Percentiles rank a stretch among this genome's conserved stretches.
phyloP scores from a whole-genome alignment of 1,139 yeast genomes.

The Magnusiomyces magnusii region DNA sequence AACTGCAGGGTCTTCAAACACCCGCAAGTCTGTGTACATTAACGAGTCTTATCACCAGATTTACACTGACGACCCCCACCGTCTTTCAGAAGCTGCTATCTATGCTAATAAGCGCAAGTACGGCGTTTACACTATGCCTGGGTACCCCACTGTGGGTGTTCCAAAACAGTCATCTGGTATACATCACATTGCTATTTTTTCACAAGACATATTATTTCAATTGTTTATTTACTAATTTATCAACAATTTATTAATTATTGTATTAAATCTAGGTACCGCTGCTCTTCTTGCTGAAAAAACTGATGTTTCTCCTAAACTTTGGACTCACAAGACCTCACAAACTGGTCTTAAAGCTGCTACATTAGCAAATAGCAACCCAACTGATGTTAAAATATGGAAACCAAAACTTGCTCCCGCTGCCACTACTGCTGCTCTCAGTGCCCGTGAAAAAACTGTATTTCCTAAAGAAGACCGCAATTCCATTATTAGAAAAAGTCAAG shows the following conservation, averaged over 20 bases:
- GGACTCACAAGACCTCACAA: slow-evolving; percentile 31
- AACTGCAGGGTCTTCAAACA: slow-evolving; percentile 11
- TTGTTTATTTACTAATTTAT: slow-evolving; percentile 1
- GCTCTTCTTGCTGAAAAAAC: slow-evolving; percentile 34
- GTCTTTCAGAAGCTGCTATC: slow-evolving; percentile 39
- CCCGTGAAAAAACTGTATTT: slow-evolving; percentile 28
- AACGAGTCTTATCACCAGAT: slow-evolving; percentile 12
- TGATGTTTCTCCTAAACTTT: slow-evolving; percentile 32
- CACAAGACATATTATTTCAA: neutral
- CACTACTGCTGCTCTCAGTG: slow-evolving; percentile 44
- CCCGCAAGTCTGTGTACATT: slow-evolving; percentile 13
- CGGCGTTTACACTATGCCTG: slow-evolving; percentile 68
- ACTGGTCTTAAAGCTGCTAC: slow-evolving; percentile 37
- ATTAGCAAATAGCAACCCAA: slow-evolving; percentile 29
- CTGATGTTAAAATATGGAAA: slow-evolving; percentile 30
- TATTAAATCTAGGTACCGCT: slow-evolving; percentile 31
- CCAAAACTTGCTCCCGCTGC: slow-evolving; percentile 34
- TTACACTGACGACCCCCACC: slow-evolving; percentile 14
- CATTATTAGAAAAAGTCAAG: slow-evolving; percentile 13
- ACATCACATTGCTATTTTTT: neutral
- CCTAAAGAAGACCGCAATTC: slow-evolving; percentile 15
- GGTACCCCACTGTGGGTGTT: slow-evolving; percentile 63
- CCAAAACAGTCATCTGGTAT: slow-evolving; percentile 29
- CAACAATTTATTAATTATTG: too few species aligned
- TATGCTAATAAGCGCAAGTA: slow-evolving; percentile 71